Base-by-base conservation (phyloP, 1,284 basidiomycete species). In the Cryptococcus sp. region DNA sequence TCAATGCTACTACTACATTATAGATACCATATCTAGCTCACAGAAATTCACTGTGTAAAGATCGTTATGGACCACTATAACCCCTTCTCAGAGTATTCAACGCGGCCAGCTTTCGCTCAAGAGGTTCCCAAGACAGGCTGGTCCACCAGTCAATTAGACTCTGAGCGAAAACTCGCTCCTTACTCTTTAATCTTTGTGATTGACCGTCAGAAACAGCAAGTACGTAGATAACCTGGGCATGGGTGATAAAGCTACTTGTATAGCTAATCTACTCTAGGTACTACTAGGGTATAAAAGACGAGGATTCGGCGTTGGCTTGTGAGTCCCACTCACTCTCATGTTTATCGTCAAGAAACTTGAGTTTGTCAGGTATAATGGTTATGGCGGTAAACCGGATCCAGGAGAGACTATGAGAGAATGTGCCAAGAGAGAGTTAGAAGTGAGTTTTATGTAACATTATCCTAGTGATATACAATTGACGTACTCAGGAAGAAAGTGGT, bases 401-500 rank as follows among this genome's bases (percentile, higher is more conserved):
- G 81, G 80, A 2, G 87, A 89, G 72, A 80, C 82, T 0, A 73
- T 83, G n/a, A 56, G 76, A 0, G 72, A 84, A 61, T 86, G 85
- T 10, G 87, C 86, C 1, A 59, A 72, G 5, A 82, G 87, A 8
- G 87, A 89, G 72, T 77, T 88, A 2, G 13, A 56, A 34, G 71
- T 68, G 45, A 11, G 60, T 61, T 5, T 4, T 32, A 5, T 15
- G 15, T 5, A 31, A 15, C 38, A 10, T 41, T 41, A n/a, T 10
- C 38, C n/a, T 10, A 10, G 38, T 41, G 38, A 10, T 41, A n/a
- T 10, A 41, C 10, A n/a, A 41, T 41, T 10, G 38, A 41, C 38
- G 38, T n/a, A 41, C 38, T 41, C 30, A 90, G 88, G 88, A 91
- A 79, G 88, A 90, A 76, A 82, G 87, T 4, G 86, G 88, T 0